Conservation (phyloP, 1,284 basidiomycete genomes). For the Pseudozyma flocculosa region DNA sequence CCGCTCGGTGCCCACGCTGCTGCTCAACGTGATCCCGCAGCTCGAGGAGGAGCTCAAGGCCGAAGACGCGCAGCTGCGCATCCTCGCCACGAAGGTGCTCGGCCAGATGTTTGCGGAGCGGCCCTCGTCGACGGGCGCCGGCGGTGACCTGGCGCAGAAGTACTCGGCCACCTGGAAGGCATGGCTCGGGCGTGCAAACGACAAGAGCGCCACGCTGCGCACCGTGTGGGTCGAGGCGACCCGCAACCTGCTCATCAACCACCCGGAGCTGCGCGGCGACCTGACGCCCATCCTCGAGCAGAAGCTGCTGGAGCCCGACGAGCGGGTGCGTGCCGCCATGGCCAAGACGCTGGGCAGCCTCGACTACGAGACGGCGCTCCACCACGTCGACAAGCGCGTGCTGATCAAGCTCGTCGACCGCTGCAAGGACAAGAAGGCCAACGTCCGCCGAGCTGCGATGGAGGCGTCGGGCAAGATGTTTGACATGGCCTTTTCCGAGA, state of each 20-base stretch:
- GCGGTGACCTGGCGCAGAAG: constrained; percentile 69
- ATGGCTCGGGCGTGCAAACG: constrained; percentile 79
- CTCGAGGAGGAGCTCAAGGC: constrained; percentile 86
- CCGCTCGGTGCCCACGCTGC: constrained; percentile 73
- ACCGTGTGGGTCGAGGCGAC: constrained; percentile 76
- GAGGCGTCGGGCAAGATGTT: constrained; percentile 77
- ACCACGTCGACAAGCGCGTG: constrained; percentile 71
- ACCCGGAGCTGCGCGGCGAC: constrained; percentile 70
- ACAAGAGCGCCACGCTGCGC: constrained; percentile 73
- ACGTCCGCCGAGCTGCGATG: constrained; percentile 81
- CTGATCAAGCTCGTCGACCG: constrained; percentile 72
- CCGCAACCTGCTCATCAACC: constrained; percentile 61
- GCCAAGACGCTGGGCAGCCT: constrained; percentile 79
- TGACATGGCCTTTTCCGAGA: constrained; percentile 79
- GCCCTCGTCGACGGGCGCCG: constrained; percentile 18
- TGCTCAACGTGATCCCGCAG: constrained; percentile 87
- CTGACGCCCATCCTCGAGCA: constrained; percentile 27
- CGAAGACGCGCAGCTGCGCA: constrained; percentile 72
- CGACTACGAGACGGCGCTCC: constrained; percentile 85
- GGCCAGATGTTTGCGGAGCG: constrained; percentile 78
- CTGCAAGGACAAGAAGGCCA: constrained; percentile 79
- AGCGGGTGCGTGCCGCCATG: constrained; percentile 80
- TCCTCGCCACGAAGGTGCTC: constrained; percentile 77
- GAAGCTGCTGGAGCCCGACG: constrained; percentile 73
- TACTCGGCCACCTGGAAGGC: constrained; percentile 82